Base-by-base conservation (phyloP, 805 yeast species). In the Candida ipomoeae region DNA sequence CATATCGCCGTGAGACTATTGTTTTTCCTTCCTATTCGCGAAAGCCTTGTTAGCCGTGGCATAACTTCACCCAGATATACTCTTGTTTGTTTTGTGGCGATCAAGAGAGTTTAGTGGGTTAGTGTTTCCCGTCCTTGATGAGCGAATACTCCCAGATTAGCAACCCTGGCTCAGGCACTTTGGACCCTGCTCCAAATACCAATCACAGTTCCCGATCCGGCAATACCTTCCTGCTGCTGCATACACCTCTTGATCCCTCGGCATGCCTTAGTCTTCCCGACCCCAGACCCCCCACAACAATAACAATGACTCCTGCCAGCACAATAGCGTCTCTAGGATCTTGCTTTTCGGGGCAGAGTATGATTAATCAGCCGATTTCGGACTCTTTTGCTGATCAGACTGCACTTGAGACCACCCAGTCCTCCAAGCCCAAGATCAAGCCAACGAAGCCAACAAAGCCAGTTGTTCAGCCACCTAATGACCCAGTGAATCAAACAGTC, bases 11-110 rank as follows among this genome's bases (percentile, higher is more conserved):
- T 23, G 31, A 21, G 21, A 15, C 26, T 34, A 43, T 48, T 52
- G 55, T 52, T 52, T 41, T 48, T 48, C 52, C 38, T 48, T 52
- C 55, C 52, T 52, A 45, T 42, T 52, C 37, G 45, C 47, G 55
- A 29, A 48, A 43, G 29, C 44, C 40, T 48, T 18, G 47, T 43
- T 42, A 20, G 33, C 35, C 47, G 43, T 50, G 49, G 49, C 52
- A 40, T 48, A 26, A 39, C 48, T 47, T 29, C 46, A 23, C 39
- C 47, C 29, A 26, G 29, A 26, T 26, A 26, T 26, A 26, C 29
- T 26, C 29, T 26, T 26, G 29, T 20, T 20, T 20, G 21, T 26
- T 8, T 8, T 26, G 10, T 15, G 21, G 32, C 17, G 10, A 39
- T 20, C n/a, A 6, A 31, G 14, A 7, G 26, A 13, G 20, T 3